Base-by-base conservation (phyloP, 1,284 basidiomycete species). In the Somion occarium region DNA sequence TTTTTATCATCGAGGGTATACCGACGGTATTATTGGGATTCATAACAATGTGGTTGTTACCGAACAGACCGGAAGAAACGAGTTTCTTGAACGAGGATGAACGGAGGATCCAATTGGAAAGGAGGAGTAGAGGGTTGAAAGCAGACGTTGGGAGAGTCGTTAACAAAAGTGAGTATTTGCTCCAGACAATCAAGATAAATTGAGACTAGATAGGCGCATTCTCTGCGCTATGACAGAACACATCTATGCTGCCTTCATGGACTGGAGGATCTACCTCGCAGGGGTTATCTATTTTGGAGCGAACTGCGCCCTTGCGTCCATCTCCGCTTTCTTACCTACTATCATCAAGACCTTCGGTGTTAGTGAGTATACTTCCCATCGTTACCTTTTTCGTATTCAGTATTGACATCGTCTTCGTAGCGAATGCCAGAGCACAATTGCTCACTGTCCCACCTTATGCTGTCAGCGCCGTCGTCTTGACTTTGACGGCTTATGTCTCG, bases 381-480 rank as follows among this genome's bases (percentile, higher is more conserved):
- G 7, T 51, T 18, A 20, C 19, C 48, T 46, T n/a, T 44, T 27
- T 30, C 44, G 1, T 26, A 44, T 37, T 34, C 24, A 48, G 5
- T 24, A 15, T 22, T 22, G 9, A 50, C 2, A 4, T 26, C 37
- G 7, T 19, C 22, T 48, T 52, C 18, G 53, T 27, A 42, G 80
- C 73, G 18, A 65, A 73, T 48, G 80, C 79, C 0, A 60, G 72
- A n/a, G 82, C 85, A 0, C 85, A 88, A 56, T 63, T 88, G 3
- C 70, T 88, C 58, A 88, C 90, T 0, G 88, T 93, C 5, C 91
- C 91, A 2, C 90, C 91, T 13, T 92, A 92, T 59, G 86, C 82
- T 2, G 80, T 84, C 12, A 82, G 88, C 0, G 79, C 87, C 3
- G 69, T 83, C 3, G 73, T 89, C 44, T 74, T 94, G 59, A 69